Conservation (phyloP, 768 basidiomycete species). For the Auriscalpium microsporum region DNA sequence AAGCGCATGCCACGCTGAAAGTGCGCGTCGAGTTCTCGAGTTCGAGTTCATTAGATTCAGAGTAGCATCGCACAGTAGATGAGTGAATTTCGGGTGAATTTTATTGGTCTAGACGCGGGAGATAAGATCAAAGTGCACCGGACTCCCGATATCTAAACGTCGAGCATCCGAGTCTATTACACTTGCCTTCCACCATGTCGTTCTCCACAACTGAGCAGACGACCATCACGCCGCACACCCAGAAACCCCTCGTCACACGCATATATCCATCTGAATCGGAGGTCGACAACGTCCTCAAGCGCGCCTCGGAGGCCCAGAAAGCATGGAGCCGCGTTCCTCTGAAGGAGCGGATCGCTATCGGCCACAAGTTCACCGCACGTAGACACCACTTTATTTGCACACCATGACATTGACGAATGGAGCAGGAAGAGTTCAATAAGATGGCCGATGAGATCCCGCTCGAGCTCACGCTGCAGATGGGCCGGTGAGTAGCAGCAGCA, state of each 20-base stretch:
- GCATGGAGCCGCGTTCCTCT: conserved; percentile 56
- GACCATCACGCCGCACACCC: conserved; percentile 78
- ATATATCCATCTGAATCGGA: conserved; percentile 52
- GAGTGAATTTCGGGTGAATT: too few species aligned
- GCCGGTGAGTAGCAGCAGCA: conserved; percentile 46
- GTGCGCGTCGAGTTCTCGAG: too few species aligned
- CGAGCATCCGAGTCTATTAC: not conserved
- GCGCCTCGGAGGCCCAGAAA: conserved; percentile 61
- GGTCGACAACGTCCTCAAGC: conserved; percentile 50
- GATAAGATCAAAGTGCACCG: not conserved
- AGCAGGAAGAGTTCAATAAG: conserved; percentile 42
- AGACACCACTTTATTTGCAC: conserved; percentile 16
- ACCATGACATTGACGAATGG: not conserved
- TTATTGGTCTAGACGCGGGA: not conserved
- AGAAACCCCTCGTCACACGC: conserved; percentile 58
- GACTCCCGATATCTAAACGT: not conserved
- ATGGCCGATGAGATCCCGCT: conserved; percentile 52
- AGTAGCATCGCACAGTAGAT: too few species aligned
- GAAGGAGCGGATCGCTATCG: conserved; percentile 58
- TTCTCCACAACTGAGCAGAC: conserved; percentile 41
- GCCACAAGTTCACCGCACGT: conserved; percentile 62
- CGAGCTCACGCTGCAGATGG: conserved; percentile 88
- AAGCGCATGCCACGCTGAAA: too few species aligned
- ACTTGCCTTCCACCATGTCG: conserved; percentile 1
- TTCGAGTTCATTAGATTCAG: too few species aligned